A percentile compares a stretch with the other conserved stretches of the same genome.
phyloP scores from a whole-genome alignment of 306 rosid species.

The Herpetospermum pedunculosum region DNA sequence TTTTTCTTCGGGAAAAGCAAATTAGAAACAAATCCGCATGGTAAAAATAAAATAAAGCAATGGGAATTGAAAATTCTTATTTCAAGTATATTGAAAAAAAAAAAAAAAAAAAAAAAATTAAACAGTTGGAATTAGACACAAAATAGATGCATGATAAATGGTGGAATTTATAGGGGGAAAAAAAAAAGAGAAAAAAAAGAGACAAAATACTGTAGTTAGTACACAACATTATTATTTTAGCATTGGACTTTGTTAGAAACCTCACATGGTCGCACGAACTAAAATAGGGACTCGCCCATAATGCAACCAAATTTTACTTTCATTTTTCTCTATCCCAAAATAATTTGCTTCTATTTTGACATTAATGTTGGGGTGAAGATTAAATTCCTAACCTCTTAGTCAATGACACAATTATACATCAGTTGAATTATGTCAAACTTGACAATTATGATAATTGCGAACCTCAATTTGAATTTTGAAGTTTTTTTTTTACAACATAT shows the following conservation, averaged over 20 bases:
- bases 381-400: too few relatives aligned
- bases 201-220: conserved; percentile 6
- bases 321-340: background rate
- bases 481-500: too few relatives aligned
- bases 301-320: background rate
- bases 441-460: too few relatives aligned
- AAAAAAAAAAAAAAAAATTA: background rate
- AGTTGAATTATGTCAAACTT: too few relatives aligned
- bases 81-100: background rate
- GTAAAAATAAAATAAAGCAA: background rate
- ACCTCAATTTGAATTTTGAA: too few relatives aligned
- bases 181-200: background rate
- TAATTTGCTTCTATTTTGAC: background rate
- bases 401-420: too few relatives aligned
- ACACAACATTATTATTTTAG: conserved; percentile 3
- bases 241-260: background rate
- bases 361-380: too few relatives aligned
- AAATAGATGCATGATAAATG: background rate
- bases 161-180: background rate
- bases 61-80: background rate
- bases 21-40: background rate
- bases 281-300: background rate
- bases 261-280: background rate
- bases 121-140: background rate
- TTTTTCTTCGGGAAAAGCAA: background rate